Evolutionary conservation across 2,329 filamentous ascomycete species (phyloP), one percentile per base, ranked within the genome.

Genomic region (Pestalotiopsis fici): DNA sequence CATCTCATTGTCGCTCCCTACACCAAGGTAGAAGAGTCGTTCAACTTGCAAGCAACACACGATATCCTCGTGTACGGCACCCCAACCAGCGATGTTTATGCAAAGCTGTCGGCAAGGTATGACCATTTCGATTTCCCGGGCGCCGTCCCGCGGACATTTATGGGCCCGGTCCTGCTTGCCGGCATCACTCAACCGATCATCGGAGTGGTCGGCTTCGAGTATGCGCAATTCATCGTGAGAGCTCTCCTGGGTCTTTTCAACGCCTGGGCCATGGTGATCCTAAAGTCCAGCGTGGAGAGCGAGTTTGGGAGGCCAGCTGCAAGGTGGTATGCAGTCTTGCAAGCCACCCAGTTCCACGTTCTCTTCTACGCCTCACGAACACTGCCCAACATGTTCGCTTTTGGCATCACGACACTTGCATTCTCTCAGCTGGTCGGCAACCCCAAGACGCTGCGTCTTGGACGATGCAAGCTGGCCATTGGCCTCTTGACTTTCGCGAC

Each of bases 1-100:
- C 93, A 97, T 79, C 88, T 97, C 66, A 75, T 89, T 69, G 78
- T 90, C 27, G 89, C 95, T 12, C 96, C 96, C 0, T 95, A 97
- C 82, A 98, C 95, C 67, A 99, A 99, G 80, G 96, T 99, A 68
- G 96, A 99, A 79, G 96, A 99, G 80, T 98, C 95, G 0, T 98
- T 99, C 87, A 97, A 97, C 78, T 89, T 98, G 67, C 96, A 99
- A 79, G 96, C 96, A 5, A 88, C 90, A 3, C 96, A 98, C 79
- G 96, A 99, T 78, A 91, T 99, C 43, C 80, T 97, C 68, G 87
- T 88, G 47, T 94, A 96, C 77, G 94, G 94, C 27, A 89, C 93
- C 1, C 93, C 93, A 0, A 86, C 83, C 1, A 77, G 80, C 23
- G 83, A 90, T 72, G 77, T 86, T 18, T 76, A 82, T 64, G 77